Evolutionary conservation across 2,329 filamentous ascomycete genomes (phyloP).

Genomic region (Colletotrichum sp.): DNA sequence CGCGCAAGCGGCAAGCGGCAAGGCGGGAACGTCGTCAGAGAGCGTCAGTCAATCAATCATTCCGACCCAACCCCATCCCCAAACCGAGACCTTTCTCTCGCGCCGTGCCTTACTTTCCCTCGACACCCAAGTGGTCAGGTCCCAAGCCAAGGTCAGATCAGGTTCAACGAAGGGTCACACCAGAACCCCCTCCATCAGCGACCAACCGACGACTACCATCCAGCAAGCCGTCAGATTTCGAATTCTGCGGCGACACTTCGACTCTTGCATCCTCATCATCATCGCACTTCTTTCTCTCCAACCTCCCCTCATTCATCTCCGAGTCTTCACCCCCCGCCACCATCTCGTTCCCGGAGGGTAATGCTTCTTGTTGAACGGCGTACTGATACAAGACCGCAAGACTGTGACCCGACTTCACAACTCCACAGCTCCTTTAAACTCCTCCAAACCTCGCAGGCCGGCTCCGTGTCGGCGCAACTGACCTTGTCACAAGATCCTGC

Average conservation of each 20-base stretch:
- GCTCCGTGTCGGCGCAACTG: background rate
- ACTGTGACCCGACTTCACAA: background rate
- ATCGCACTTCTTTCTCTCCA: background rate
- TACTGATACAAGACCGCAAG: background rate
- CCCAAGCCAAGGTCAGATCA: slow-evolving; percentile 1
- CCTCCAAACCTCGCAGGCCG: background rate
- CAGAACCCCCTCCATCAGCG: slow-evolving; percentile 2
- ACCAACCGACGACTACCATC: background rate
- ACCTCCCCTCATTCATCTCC: background rate
- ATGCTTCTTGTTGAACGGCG: background rate
- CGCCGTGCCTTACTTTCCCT: background rate
- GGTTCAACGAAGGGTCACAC: slow-evolving; percentile 4
- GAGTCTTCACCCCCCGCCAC: slow-evolving; percentile 22
- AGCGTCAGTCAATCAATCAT: slow-evolving; percentile 15
- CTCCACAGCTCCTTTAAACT: background rate
- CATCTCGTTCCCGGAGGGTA: background rate
- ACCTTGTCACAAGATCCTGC: background rate
- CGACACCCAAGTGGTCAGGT: slow-evolving; percentile 2
- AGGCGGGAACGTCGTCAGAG: slow-evolving; percentile 19
- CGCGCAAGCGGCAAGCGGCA: slow-evolving; percentile 17
- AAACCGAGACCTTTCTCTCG: background rate
- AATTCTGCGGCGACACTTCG: background rate
- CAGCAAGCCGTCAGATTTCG: background rate
- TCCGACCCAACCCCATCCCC: slow-evolving; percentile 3
- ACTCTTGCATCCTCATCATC: background rate